Base-by-base conservation (phyloP, 78 protist genomes). In the Polysphondylium violaceum region DNA sequence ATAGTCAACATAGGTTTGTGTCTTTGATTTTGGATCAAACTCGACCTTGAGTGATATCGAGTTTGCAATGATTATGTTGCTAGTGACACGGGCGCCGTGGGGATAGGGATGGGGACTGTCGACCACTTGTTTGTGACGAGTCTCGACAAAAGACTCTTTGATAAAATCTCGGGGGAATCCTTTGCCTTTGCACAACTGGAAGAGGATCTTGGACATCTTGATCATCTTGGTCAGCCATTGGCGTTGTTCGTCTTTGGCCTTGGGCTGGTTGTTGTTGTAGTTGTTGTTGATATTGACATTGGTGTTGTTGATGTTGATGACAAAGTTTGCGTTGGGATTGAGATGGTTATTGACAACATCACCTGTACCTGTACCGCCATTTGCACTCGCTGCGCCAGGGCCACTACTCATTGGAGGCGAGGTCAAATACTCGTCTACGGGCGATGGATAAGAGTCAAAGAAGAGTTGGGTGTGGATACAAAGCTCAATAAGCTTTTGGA, bases 41-140 rank as follows among this genome's bases (percentile, higher is more conserved):
- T 67, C 88, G 40, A 90, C 44, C 33, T 60, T 69, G 19, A 90
- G 14, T 9, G 78, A 60, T 21, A 53, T 11, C 3, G 94, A 79
- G 41, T 68, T 58, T 8, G 56, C 72, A 23, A 90, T 90, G 1
- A 79, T 25, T 0, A 90, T 58, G 23, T 74, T 77, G 21, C 83
- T 59, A 0, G 86, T 79, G 3, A 90, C 94, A 8, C 89, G 41
- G 6, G 85, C 94, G 43, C 76, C 76, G 3, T 35, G 60, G 11
- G 94, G 94, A 44, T 90, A 90, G 21, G 89, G 89, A 23, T 81
- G 89, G 0, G 89, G 89, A 51, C 60, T 38, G 36, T 81, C 89
- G 11, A 81, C 56, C 2, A 68, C 89, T 33, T 67, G 64, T 19
- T 53, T 71, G 60, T 38, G 19, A 55, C 76, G 16, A 11, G 89